phyloP scores from a whole-genome alignment of 192 early-diverging fungal species.

The Backusella luteola region DNA sequence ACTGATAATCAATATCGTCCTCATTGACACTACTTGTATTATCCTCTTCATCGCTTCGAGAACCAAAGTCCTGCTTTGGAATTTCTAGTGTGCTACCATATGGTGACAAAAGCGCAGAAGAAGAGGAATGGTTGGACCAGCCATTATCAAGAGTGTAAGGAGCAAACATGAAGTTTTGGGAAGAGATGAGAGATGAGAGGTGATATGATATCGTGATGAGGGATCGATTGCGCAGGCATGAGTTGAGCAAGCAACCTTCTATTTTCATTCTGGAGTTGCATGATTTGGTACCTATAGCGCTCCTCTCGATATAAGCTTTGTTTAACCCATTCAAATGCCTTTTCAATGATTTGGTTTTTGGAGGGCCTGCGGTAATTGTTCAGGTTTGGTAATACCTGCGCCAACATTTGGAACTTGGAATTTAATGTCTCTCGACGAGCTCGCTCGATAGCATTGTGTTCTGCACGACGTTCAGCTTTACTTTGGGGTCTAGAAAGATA shows the following conservation, averaged over 20 bases:
- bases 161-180: neutral
- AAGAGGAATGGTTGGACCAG: neutral
- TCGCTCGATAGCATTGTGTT: slow-evolving; percentile 78
- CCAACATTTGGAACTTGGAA: slow-evolving; percentile 76
- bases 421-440: slow-evolving; percentile 77
- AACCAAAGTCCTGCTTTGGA: neutral
- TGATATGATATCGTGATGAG: neutral
- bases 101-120: neutral
- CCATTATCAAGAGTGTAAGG: neutral
- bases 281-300: neutral
- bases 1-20: neutral
- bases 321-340: slow-evolving; percentile 61
- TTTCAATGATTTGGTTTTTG: slow-evolving; percentile 74
- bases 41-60: neutral
- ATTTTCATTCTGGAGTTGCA: neutral
- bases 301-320: neutral
- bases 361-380: slow-evolving; percentile 67
- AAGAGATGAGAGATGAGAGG: neutral
- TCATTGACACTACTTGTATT: neutral
- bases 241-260: neutral
- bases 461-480: slow-evolving; percentile 51
- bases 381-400: slow-evolving; percentile 68
- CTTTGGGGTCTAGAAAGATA: neutral
- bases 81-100: neutral
- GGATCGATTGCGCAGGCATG: neutral